Evolutionary conservation across 139 green algal species (phyloP).

Genomic region (Chlamydomonas schloesseri): DNA sequence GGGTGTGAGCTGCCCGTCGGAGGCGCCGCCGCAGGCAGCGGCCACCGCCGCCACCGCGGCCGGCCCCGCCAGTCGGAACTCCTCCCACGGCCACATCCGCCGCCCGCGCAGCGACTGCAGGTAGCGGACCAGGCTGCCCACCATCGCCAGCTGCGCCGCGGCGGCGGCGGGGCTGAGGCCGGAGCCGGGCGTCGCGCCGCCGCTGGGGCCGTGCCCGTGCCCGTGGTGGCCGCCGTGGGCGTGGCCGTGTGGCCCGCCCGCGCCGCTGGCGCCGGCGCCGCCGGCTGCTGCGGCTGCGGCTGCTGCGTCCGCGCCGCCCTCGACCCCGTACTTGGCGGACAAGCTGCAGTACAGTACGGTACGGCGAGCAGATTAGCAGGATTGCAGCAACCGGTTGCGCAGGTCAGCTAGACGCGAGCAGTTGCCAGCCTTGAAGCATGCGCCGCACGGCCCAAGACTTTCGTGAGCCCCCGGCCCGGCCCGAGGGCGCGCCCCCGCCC

Average conservation of each 20-base stretch:
- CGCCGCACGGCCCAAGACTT: too few relatives aligned
- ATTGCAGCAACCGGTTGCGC: too few relatives aligned
- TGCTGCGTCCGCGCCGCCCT: background rate
- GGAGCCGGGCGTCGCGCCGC: background rate
- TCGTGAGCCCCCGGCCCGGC: too few relatives aligned
- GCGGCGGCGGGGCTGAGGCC: background rate
- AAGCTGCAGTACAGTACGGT: too few relatives aligned
- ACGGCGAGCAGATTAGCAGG: background rate
- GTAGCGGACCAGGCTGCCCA: constrained; percentile 48
- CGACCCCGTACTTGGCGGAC: background rate
- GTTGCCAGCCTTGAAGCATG: too few relatives aligned
- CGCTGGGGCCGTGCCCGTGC: background rate
- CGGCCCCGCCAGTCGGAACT: constrained; percentile 29
- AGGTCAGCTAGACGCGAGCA: too few relatives aligned
- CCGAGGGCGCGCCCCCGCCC: too few relatives aligned
- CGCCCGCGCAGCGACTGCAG: constrained; percentile 84
- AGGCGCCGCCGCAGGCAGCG: background rate
- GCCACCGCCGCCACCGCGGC: constrained; percentile 17
- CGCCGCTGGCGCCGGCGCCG: background rate
- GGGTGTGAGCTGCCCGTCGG: constrained; percentile 17
- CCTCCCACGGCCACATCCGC: constrained; percentile 83
- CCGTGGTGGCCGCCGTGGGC: too few relatives aligned
- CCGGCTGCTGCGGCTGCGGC: background rate
- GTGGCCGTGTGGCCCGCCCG: background rate
- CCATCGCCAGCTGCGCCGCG: background rate